A percentile compares a stretch with the other conserved stretches of the same genome.
Conservation (phyloP, 495 filamentous ascomycete species). For the Polyplosphaeria fusca region DNA sequence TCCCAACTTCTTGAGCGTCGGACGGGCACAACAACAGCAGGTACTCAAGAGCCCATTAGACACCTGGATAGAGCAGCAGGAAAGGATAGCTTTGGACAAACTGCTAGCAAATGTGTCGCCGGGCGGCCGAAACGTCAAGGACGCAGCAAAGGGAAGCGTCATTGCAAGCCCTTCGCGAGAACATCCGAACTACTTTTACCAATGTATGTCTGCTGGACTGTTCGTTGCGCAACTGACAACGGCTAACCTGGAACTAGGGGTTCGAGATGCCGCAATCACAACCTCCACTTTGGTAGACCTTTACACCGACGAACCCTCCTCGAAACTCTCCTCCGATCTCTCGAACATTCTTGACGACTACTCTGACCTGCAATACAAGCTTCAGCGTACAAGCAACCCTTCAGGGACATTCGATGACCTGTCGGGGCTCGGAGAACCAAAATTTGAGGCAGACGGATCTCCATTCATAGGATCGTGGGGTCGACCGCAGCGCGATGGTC, state of each 20-base stretch:
- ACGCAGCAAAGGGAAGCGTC: conserved; percentile 31
- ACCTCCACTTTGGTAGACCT: conserved; percentile 35
- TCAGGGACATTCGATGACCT: conserved; percentile 52
- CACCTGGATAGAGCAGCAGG: conserved; percentile 34
- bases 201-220: conserved; percentile 25
- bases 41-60: conserved; percentile 25
- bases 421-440: conserved; percentile 59
- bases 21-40: conserved; percentile 8
- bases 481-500: conserved; percentile 61
- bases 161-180: conserved; percentile 37
- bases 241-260: conserved; percentile 28
- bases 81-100: conserved; percentile 33
- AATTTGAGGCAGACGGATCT: conserved; percentile 54
- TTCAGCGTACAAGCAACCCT: conserved; percentile 46
- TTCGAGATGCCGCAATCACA: conserved; percentile 40
- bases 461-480: conserved; percentile 60
- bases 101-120: conserved; percentile 38
- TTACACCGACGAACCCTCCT: conserved; percentile 31
- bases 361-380: conserved; percentile 25
- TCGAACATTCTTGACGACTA: conserved; percentile 32
- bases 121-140: conserved; percentile 31
- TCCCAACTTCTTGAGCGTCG: background rate
- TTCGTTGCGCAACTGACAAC: background rate
- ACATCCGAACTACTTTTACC: conserved; percentile 39
- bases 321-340: conserved; percentile 22